A percentile compares a stretch with the other conserved stretches of the same genome.
Conservation (phyloP, 768 basidiomycete species). For the Tricholoma terreum region DNA sequence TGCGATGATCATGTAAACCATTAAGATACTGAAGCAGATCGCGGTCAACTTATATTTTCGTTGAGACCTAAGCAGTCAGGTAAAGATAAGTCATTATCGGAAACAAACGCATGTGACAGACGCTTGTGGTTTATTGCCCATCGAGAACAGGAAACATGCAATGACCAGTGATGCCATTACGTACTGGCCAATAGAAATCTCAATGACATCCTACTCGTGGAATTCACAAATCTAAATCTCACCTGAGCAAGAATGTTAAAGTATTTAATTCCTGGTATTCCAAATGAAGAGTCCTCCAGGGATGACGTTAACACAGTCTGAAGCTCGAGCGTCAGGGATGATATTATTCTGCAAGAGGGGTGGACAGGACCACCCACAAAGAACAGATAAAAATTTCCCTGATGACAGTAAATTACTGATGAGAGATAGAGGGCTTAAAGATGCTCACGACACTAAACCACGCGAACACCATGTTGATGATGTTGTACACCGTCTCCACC, state of each 20-base stretch:
- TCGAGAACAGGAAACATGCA: constrained; percentile 90
- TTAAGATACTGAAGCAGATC: constrained; percentile 70
- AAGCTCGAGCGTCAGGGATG: background rate
- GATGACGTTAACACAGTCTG: constrained; percentile 88
- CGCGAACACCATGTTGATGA: constrained; percentile 82
- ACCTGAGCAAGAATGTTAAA: constrained; percentile 80
- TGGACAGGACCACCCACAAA: constrained; percentile 56
- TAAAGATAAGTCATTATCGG: constrained; percentile 5
- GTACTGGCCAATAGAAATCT: constrained; percentile 45
- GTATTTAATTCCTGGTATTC: constrained; percentile 59
- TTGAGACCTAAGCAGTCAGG: constrained; percentile 46
- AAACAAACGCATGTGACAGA: constrained; percentile 29
- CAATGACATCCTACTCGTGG: background rate
- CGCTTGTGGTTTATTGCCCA: constrained; percentile 94
- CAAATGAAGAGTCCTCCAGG: constrained; percentile 71
- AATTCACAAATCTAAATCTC: constrained; percentile 4
- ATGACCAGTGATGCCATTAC: constrained; percentile 80
- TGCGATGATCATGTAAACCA: constrained; percentile 80
- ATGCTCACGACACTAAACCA: constrained; percentile 88
- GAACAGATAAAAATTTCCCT: constrained; percentile 96
- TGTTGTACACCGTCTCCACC: constrained; percentile 82
- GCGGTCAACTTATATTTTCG: constrained; percentile 86
- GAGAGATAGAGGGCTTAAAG: background rate
- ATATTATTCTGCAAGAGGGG: background rate
- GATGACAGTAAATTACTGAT: background rate